phyloP scores from a whole-genome alignment of 306 rosid genomes.

The Citrullus amarus region DNA sequence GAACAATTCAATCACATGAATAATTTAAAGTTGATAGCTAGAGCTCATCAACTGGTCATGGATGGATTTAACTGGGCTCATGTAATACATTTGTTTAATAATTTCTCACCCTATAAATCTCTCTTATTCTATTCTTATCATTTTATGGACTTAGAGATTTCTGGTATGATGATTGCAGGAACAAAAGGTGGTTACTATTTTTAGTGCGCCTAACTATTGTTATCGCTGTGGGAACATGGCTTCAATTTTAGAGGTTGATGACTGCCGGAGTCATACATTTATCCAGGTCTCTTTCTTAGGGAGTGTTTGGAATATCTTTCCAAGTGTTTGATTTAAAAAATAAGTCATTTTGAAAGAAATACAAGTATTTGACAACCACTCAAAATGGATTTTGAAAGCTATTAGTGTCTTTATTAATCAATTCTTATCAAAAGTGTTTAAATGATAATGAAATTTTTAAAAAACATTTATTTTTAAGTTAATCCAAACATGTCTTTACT shows the following conservation, averaged over 20 bases:
- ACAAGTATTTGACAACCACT: too few species aligned
- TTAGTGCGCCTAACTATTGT: conserved; percentile 98
- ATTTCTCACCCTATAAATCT: not conserved
- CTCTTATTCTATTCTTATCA: not conserved
- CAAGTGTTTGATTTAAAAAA: too few species aligned
- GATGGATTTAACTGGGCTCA: conserved; percentile 99
- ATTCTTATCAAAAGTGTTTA: too few species aligned
- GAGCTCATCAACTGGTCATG: conserved; percentile 99
- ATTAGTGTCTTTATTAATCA: too few species aligned
- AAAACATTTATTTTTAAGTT: too few species aligned
- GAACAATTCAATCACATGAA: conserved; percentile 94
- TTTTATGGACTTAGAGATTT: conserved; percentile 2
- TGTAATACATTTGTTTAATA: conserved; percentile 26
- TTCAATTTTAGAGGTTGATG: conserved; percentile 96
- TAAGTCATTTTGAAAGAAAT: too few species aligned
- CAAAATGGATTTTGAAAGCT: too few species aligned
- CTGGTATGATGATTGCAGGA: conserved; percentile 47
- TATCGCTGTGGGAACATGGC: conserved; percentile 99
- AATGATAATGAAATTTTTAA: too few species aligned
- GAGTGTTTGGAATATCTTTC: too few species aligned
- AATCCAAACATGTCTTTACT: not conserved
- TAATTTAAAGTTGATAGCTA: conserved; percentile 90
- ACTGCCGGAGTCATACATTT: conserved; percentile 87
- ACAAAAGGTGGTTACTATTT: conserved; percentile 97
- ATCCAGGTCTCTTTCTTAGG: conserved; percentile 57